Percentiles rank a stretch among this genome's conserved stretches.
Evolutionary conservation across 306 rosid genomes (phyloP).

Genomic region (Rosa persica): DNA sequence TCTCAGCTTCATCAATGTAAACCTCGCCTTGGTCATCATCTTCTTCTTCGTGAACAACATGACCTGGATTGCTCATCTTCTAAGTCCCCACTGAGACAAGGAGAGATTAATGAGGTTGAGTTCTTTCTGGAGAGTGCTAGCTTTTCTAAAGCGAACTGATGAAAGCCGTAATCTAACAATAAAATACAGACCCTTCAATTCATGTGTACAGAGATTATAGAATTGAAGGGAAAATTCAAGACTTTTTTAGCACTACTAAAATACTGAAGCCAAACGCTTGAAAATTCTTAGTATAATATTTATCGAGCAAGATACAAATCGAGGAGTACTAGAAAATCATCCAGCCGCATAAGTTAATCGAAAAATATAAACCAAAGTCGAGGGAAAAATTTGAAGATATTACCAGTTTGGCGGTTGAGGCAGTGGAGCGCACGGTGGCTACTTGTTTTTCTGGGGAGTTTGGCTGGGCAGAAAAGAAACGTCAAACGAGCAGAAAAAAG

Average conservation of each 20-base stretch:
- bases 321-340: background rate
- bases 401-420: background rate
- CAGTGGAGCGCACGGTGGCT: background rate
- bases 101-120: background rate
- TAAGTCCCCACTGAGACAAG: background rate
- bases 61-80: slow-evolving; percentile 28
- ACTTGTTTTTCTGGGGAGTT: background rate
- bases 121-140: too few relatives aligned
- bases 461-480: background rate
- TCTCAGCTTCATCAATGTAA: slow-evolving; percentile 47
- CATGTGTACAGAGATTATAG: background rate
- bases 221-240: background rate
- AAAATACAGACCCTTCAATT: background rate
- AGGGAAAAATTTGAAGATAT: background rate
- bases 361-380: background rate
- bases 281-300: too few relatives aligned
- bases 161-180: background rate
- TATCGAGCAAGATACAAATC: too few relatives aligned
- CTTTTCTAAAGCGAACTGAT: background rate
- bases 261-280: background rate
- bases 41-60: slow-evolving; percentile 35
- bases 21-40: slow-evolving; percentile 49
- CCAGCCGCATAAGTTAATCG: background rate
- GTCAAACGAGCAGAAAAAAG: background rate
- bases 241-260: background rate